A percentile compares a stretch with the other conserved stretches of the same genome.
These are phyloP conservation scores for Polymyxa betae DNA, from an alignment of 208 protist species.

Conservation along the genomic window DNA sequence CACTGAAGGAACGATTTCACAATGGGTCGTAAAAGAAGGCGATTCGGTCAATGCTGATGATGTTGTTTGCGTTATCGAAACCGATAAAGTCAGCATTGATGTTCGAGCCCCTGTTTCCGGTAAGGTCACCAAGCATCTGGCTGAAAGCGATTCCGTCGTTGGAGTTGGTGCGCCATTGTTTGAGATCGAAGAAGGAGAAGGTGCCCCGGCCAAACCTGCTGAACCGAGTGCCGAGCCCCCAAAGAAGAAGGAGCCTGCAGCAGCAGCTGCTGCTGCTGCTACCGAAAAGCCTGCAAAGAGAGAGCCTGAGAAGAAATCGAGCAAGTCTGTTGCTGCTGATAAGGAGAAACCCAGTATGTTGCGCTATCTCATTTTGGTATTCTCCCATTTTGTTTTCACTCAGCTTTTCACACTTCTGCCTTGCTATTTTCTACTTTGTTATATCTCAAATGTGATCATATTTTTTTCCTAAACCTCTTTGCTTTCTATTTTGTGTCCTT, in stretches of 20 bases:
- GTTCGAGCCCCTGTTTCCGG: constrained; percentile 54
- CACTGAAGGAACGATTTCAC: constrained; percentile 89
- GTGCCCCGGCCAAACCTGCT: constrained; percentile 83
- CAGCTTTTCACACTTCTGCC: constrained; percentile 49
- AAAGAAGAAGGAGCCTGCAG: constrained; percentile 76
- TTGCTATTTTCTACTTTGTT: too few relatives aligned
- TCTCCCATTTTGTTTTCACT: constrained; percentile 4
- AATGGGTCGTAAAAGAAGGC: constrained; percentile 87
- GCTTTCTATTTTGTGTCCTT: neutral
- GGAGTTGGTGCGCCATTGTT: constrained; percentile 20
- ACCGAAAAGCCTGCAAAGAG: too few relatives aligned
- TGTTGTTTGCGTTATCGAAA: constrained; percentile 88
- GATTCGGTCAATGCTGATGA: constrained; percentile 93
- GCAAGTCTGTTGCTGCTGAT: constrained; percentile 72
- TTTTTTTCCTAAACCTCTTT: too few relatives aligned
- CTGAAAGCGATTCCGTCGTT: constrained; percentile 8
- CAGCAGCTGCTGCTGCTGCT: neutral
- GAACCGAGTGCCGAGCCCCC: too few relatives aligned
- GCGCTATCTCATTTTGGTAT: neutral
- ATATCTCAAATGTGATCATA: too few relatives aligned
- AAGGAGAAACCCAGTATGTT: neutral
- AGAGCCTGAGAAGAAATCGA: neutral
- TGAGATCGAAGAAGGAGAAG: neutral
- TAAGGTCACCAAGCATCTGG: neutral
- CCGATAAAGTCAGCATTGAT: constrained; percentile 88